phyloP scores from a whole-genome alignment of 2,329 filamentous ascomycete species.

The Endocalyx cinctus region DNA sequence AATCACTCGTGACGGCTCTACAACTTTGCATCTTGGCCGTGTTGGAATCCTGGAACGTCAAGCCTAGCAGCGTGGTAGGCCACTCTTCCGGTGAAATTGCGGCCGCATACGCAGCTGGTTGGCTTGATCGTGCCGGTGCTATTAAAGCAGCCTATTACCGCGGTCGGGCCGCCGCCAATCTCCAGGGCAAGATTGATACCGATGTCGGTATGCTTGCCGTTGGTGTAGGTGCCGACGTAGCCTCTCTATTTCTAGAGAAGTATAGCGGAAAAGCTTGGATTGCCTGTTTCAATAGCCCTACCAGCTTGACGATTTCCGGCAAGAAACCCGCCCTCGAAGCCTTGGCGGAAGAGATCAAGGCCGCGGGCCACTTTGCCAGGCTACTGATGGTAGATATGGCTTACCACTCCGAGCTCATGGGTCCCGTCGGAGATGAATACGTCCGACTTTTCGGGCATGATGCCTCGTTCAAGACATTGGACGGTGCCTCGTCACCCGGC shows the following conservation, averaged over 20 bases:
- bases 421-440: slow-evolving; percentile 11
- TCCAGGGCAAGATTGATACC: slow-evolving; percentile 2
- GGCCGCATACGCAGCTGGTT: slow-evolving; percentile 23
- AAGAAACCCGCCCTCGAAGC: slow-evolving; percentile 7
- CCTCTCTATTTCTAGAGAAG: slow-evolving; percentile 10
- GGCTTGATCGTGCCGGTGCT: slow-evolving; percentile 16
- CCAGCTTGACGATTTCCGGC: slow-evolving; percentile 26
- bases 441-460: slow-evolving; percentile 9
- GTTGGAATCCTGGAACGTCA: slow-evolving; percentile 18
- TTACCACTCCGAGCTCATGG: slow-evolving; percentile 29
- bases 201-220: slow-evolving; percentile 30
- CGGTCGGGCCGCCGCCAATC: slow-evolving; percentile 15
- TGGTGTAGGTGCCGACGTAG: slow-evolving; percentile 14
- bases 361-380: slow-evolving; percentile 21
- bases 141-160: slow-evolving; percentile 28
- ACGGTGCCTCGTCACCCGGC: no score
- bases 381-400: slow-evolving; percentile 24
- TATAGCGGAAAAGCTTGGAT: slow-evolving; percentile 14
- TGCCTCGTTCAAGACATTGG: no score
- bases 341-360: slow-evolving; percentile 12
- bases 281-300: slow-evolving; percentile 23
- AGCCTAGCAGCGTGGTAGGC: slow-evolving; percentile 18
- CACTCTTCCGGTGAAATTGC: slow-evolving; percentile 30
- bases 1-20: slow-evolving; percentile 31
- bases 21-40: slow-evolving; percentile 30